These are phyloP conservation scores for Powellomyces hirtus DNA, from an alignment of 192 early-diverging fungal genomes.

Conservation along the genomic window DNA sequence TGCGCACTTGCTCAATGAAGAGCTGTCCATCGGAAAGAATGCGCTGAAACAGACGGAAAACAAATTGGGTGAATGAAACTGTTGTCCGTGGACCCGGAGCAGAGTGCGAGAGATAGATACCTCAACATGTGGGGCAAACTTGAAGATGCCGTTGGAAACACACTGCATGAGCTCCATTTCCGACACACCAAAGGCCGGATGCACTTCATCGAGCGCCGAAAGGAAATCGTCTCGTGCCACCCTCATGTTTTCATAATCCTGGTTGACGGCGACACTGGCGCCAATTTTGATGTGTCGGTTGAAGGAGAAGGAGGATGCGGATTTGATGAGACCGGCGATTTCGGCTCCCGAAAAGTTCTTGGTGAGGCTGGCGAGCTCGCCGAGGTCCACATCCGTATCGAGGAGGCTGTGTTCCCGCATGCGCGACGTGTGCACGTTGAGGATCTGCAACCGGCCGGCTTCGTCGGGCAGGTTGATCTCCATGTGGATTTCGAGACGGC, in stretches of 20 bases:
- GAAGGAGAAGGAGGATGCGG: conserved; percentile 93
- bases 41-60: conserved; percentile 32
- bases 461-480: conserved; percentile 95
- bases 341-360: conserved; percentile 99
- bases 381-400: conserved; percentile 75
- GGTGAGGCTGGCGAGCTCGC: conserved; percentile 80
- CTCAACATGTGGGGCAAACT: conserved; percentile 63
- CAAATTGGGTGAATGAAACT: background rate
- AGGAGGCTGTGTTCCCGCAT: conserved; percentile 80
- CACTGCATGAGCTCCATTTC: conserved; percentile 88
- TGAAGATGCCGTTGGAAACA: conserved; percentile 81
- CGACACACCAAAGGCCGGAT: conserved; percentile 90
- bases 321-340: conserved; percentile 84
- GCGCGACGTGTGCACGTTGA: conserved; percentile 91
- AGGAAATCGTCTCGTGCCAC: conserved; percentile 84
- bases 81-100: background rate
- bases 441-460: conserved; percentile 84
- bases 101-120: conserved; percentile 33
- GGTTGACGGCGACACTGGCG: conserved; percentile 72
- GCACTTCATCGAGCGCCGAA: conserved; percentile 86
- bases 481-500: conserved; percentile 94
- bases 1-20: conserved; percentile 65
- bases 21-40: conserved; percentile 54
- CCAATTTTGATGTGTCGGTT: conserved; percentile 93
- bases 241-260: conserved; percentile 88